Evolutionary conservation across 176 grass and related monocot species (phyloP).

Genomic region (Triticum dicoccoides): DNA sequence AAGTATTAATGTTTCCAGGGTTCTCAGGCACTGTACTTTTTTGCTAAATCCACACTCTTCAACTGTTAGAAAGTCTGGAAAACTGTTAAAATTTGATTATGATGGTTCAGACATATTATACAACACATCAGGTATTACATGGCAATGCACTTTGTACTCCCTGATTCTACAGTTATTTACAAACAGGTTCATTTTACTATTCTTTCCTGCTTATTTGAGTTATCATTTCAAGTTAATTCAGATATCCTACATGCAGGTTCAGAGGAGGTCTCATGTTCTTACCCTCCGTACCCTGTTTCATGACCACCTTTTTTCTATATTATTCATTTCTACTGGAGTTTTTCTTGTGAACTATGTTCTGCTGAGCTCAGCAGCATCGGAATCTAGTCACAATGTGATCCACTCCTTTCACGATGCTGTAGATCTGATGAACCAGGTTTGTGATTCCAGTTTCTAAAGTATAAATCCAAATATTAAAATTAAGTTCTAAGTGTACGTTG

Average conservation of each 20-base stretch:
- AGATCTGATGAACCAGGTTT: conserved; percentile 72
- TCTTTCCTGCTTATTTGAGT: not conserved
- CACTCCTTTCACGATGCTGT: conserved; percentile 59
- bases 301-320: conserved; percentile 75
- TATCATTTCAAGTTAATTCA: conserved; percentile 4
- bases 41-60: not conserved
- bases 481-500: not conserved
- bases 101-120: not conserved
- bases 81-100: not conserved
- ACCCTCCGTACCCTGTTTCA: conserved; percentile 59
- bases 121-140: not conserved
- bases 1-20: not conserved
- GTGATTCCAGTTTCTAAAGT: not conserved
- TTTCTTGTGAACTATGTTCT: conserved; percentile 85
- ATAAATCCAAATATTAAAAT: not conserved
- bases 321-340: conserved; percentile 80
- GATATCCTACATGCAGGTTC: conserved; percentile 50
- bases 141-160: not conserved
- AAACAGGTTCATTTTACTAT: not conserved
- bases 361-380: conserved; percentile 64
- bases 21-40: not conserved
- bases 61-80: not conserved
- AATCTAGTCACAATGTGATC: conserved; percentile 40
- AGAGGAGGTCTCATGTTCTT: conserved; percentile 35
- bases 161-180: not conserved